These are phyloP conservation scores for Tuber magnatum DNA, from an alignment of 495 filamentous ascomycete species.

Conservation along the genomic window DNA sequence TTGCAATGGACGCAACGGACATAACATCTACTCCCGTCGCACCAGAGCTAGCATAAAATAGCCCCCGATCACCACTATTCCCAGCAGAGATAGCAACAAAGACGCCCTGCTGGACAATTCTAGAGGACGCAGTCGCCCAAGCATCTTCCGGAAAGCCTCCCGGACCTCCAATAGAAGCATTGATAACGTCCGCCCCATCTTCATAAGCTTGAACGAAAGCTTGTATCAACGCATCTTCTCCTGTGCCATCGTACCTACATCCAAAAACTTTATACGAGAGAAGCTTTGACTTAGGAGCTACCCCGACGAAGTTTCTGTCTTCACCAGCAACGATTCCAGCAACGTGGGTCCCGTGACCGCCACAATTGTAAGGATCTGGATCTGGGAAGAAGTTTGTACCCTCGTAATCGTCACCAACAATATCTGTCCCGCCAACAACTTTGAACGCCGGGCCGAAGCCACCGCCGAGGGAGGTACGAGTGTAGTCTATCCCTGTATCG, in stretches of 20 bases:
- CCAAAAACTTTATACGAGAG: constrained; percentile 54
- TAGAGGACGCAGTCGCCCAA: constrained; percentile 50
- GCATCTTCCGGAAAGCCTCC: constrained; percentile 53
- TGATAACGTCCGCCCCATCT: constrained; percentile 54
- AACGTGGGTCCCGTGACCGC: constrained; percentile 50
- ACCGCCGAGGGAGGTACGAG: constrained; percentile 53
- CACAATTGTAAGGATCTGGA: constrained; percentile 45
- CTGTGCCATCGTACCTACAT: constrained; percentile 45
- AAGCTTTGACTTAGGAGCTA: constrained; percentile 50
- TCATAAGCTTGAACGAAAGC: constrained; percentile 54
- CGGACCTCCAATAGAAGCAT: constrained; percentile 53
- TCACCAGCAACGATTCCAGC: constrained; percentile 53
- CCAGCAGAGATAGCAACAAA: constrained; percentile 52
- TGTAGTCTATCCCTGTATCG: constrained; percentile 52
- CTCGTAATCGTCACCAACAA: constrained; percentile 50
- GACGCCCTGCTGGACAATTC: constrained; percentile 52
- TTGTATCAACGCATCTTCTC: constrained; percentile 51
- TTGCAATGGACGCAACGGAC: constrained; percentile 52
- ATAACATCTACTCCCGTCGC: constrained; percentile 49
- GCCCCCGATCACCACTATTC: constrained; percentile 49
- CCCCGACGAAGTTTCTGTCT: constrained; percentile 48
- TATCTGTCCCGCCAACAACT: constrained; percentile 50
- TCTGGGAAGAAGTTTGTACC: constrained; percentile 47
- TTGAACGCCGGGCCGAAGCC: constrained; percentile 52
- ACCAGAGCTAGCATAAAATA: constrained; percentile 52